phyloP scores from a whole-genome alignment of 441 rosid species.

The Eruca vesicaria region DNA sequence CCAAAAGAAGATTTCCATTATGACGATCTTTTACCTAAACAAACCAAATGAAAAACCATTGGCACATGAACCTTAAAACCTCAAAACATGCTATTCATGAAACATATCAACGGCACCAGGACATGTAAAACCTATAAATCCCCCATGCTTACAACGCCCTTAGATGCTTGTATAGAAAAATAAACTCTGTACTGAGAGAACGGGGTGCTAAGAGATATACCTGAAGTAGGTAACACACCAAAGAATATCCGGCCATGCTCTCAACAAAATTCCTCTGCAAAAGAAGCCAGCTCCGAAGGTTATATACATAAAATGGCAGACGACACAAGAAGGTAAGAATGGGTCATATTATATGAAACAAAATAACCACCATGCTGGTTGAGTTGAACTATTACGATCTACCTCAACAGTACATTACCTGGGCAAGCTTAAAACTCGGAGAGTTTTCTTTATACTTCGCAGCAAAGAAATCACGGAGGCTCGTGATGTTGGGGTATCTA shows the following conservation, averaged over 20 bases:
- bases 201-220: too few species aligned
- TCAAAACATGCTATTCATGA: neutral
- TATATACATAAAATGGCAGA: neutral
- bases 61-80: neutral
- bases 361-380: conserved; percentile 2
- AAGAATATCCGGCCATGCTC: conserved; percentile 99
- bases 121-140: neutral
- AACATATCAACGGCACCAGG: neutral
- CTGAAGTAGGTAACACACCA: conserved; percentile 98
- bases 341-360: neutral
- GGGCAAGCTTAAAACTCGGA: conserved; percentile 91
- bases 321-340: neutral
- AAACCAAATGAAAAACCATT: conserved; percentile 19
- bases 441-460: conserved; percentile 88
- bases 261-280: conserved; percentile 97
- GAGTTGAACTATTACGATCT: conserved; percentile 3
- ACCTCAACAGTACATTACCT: conserved; percentile 53
- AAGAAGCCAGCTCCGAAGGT: conserved; percentile 17
- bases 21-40: conserved; percentile 99
- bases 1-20: conserved; percentile 92
- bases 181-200: too few species aligned
- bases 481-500: conserved; percentile 81
- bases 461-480: conserved; percentile 87
- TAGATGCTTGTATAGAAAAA: neutral
- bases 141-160: neutral